phyloP scores from a whole-genome alignment of 2,329 filamentous ascomycete genomes.

The Colletotrichum melonis region DNA sequence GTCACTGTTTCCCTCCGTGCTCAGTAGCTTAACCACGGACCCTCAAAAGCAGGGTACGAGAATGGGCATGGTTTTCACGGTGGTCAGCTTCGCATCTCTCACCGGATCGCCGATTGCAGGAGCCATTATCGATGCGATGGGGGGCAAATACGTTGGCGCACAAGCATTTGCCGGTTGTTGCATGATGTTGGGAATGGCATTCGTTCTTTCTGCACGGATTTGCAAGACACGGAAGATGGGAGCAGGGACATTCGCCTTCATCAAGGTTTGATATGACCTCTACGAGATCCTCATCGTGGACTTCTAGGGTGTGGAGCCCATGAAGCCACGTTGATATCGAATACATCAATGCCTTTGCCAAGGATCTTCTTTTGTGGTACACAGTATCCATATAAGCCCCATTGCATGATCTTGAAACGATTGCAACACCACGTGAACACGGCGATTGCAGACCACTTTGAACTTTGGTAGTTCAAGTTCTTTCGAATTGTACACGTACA shows the following conservation, averaged over 20 bases:
- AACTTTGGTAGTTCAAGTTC: too few relatives aligned
- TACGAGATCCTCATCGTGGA: too few relatives aligned
- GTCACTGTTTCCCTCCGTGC: constrained; percentile 47
- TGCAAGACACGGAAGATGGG: constrained; percentile 31
- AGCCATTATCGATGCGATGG: constrained; percentile 43
- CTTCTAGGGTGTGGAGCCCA: too few relatives aligned
- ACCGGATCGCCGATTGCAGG: constrained; percentile 52
- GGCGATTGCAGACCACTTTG: too few relatives aligned
- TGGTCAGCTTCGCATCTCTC: constrained; percentile 53
- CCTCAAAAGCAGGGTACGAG: constrained; percentile 54
- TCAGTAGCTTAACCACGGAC: constrained; percentile 53
- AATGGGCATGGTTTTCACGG: constrained; percentile 56
- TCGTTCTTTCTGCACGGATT: constrained; percentile 32
- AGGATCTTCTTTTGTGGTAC: too few relatives aligned
- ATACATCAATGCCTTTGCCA: too few relatives aligned
- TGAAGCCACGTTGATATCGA: too few relatives aligned
- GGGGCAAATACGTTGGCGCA: constrained; percentile 38
- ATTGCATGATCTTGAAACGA: too few relatives aligned
- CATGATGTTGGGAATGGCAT: constrained; percentile 31
- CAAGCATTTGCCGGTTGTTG: constrained; percentile 38
- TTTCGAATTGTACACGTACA: too few relatives aligned
- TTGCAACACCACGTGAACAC: too few relatives aligned
- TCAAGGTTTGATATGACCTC: constrained; percentile 12
- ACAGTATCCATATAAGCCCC: too few relatives aligned
- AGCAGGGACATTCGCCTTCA: neutral